Percentiles rank a stretch among this genome's conserved stretches.
These are phyloP conservation scores for Cymbidium sinense DNA, from an alignment of 106 monocot species.

Conservation along the genomic window DNA sequence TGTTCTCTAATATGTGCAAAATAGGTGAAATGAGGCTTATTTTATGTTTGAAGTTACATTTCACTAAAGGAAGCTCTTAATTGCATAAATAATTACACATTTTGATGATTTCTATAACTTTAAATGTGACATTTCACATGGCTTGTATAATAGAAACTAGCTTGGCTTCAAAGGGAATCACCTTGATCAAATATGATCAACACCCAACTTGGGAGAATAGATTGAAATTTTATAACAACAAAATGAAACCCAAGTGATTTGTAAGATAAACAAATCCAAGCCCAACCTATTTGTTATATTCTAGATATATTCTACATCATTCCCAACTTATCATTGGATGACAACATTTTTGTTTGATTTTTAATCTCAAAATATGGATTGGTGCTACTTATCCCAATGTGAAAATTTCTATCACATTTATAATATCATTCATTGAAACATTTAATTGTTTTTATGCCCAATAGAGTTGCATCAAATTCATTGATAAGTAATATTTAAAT, in stretches of 20 bases:
- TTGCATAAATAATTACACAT: not conserved
- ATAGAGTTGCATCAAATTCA: not conserved
- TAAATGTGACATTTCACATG: not conserved
- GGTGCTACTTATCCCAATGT: not conserved
- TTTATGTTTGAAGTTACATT: not conserved
- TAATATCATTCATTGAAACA: too few species aligned
- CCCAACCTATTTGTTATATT: not conserved
- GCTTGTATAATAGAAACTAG: not conserved
- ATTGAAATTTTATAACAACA: not conserved
- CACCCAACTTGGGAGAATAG: too few species aligned
- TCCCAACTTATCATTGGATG: not conserved
- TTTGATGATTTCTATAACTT: not conserved
- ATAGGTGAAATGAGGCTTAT: not conserved
- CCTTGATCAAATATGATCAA: too few species aligned
- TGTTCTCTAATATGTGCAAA: not conserved
- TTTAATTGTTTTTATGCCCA: not conserved
- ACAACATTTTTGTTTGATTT: not conserved
- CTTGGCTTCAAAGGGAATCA: too few species aligned
- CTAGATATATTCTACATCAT: not conserved
- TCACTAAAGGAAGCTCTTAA: not conserved
- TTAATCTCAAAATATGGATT: not conserved
- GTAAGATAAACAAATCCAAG: not conserved
- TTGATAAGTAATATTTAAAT: not conserved
- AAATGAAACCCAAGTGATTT: not conserved
- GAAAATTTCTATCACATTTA: not conserved